Conservation (phyloP, 2,329 filamentous ascomycete species). For the Fusarium pseudograminearum region DNA sequence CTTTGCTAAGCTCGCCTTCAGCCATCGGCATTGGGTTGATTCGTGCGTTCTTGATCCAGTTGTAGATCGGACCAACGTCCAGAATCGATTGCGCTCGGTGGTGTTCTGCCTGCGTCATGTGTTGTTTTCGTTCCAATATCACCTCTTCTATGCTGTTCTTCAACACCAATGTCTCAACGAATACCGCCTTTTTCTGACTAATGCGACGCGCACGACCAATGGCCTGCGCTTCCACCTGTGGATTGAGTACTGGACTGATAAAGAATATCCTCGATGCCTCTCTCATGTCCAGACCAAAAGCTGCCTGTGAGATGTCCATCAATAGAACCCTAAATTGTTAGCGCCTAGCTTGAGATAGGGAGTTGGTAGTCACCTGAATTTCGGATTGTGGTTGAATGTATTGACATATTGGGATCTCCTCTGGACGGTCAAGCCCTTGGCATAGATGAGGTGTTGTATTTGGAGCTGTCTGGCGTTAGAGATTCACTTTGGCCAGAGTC, state of each 20-base stretch:
- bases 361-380: constrained; percentile 62
- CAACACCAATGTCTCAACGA: constrained; percentile 87
- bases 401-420: constrained; percentile 80
- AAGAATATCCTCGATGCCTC: constrained; percentile 90
- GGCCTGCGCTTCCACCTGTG: constrained; percentile 87
- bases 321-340: constrained; percentile 72
- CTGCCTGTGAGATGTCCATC: constrained; percentile 92
- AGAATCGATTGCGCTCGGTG: constrained; percentile 67
- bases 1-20: constrained; percentile 48
- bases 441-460: constrained; percentile 74
- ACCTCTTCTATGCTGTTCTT: constrained; percentile 85
- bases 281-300: constrained; percentile 87
- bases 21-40: constrained; percentile 56
- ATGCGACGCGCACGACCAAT: constrained; percentile 92
- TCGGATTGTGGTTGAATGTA: constrained; percentile 77
- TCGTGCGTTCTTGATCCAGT: constrained; percentile 68
- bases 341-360: neutral
- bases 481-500: neutral
- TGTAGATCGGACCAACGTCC: constrained; percentile 68
- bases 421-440: constrained; percentile 69
- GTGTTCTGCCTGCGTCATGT: constrained; percentile 78
- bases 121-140: constrained; percentile 77
- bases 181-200: constrained; percentile 81
- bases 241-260: constrained; percentile 87
- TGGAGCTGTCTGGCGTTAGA: constrained; percentile 58